These are phyloP conservation scores for Begonia loranthoides DNA, from an alignment of 306 rosid genomes.

Conservation along the genomic window DNA sequence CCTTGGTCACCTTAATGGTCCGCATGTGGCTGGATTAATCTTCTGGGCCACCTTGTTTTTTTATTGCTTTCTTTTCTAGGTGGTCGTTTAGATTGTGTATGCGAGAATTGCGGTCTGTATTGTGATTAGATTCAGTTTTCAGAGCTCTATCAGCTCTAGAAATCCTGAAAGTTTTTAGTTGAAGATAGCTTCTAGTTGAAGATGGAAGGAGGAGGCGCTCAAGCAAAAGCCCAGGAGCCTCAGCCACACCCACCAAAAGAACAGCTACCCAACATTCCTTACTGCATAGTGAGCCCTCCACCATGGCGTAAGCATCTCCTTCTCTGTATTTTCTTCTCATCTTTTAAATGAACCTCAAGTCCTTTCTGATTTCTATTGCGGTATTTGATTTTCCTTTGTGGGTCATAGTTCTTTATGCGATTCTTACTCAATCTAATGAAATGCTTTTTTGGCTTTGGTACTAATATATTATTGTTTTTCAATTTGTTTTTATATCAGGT, in stretches of 20 bases:
- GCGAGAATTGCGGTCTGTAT: slow-evolving; percentile 34
- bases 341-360: background rate
- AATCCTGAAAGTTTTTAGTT: slow-evolving; percentile 4
- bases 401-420: too few species aligned
- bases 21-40: slow-evolving; percentile 22
- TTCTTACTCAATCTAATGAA: too few species aligned
- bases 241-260: slow-evolving; percentile 93
- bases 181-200: slow-evolving; percentile 8
- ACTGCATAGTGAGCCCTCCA: slow-evolving; percentile 95
- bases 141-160: slow-evolving; percentile 9
- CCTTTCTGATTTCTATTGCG: too few species aligned
- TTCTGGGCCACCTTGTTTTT: slow-evolving; percentile 14
- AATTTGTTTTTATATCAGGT: too few species aligned
- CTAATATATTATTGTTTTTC: too few species aligned
- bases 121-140: slow-evolving; percentile 26
- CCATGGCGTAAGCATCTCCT: slow-evolving; percentile 77
- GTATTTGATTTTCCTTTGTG: too few species aligned
- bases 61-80: slow-evolving; percentile 4
- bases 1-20: slow-evolving; percentile 6
- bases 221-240: slow-evolving; percentile 65
- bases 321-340: slow-evolving; percentile 1
- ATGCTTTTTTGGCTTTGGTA: too few species aligned
- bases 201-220: slow-evolving; percentile 76
- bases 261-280: slow-evolving; percentile 69
- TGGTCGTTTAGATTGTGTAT: background rate